Evolutionary conservation across 2,329 filamentous ascomycete species (phyloP), one percentile per base, ranked within the genome.

Genomic region (Fusarium mexicanum): DNA sequence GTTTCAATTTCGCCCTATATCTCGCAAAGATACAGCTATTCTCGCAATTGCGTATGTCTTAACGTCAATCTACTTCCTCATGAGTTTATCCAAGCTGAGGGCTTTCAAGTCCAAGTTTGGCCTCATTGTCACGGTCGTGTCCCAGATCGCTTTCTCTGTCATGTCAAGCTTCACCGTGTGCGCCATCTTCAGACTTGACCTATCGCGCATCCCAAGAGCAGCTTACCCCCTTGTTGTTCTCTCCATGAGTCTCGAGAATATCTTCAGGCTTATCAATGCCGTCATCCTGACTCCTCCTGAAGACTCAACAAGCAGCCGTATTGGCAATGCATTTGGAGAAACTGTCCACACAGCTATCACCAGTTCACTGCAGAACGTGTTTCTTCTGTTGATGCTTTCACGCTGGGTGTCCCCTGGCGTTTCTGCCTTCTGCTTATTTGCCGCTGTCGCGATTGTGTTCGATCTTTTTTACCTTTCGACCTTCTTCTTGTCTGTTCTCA

Each of bases 101-200:
- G 93, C 93, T 22, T 89, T 96, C 78, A 95, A 94, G 81, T 95
- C 93, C 44, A 91, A 91, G 77, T 83, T 93, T 47, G 93, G 93
- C 38, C 84, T 96, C 59, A 91, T 94, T 54, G 82, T 93, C 35
- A 92, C 93, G 2, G 91, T 94, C 50, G 84, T 92, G 67, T 88
- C 87, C 1, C 93, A 96, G 83, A 91, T 93, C 73, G 84, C 88
- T 7, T 88, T 93, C 40, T 93, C 93, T 22, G 91, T 95, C 76
- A 87, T 94, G 82, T 93, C 93, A 8, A 95, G 93, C 81, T 94
- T 96, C 78, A 94, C 93, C 1, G 86, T 96, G 43, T 95, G 93
- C 78, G 92, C 92, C 40, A 87, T 94, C 51, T 87, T 94, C 72
- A 91, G 92, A 71, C 89, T 95, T 77, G 92, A 95, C 77, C 84